Conservation (phyloP, 139 green algal genomes). For the Marvania coccoides region DNA sequence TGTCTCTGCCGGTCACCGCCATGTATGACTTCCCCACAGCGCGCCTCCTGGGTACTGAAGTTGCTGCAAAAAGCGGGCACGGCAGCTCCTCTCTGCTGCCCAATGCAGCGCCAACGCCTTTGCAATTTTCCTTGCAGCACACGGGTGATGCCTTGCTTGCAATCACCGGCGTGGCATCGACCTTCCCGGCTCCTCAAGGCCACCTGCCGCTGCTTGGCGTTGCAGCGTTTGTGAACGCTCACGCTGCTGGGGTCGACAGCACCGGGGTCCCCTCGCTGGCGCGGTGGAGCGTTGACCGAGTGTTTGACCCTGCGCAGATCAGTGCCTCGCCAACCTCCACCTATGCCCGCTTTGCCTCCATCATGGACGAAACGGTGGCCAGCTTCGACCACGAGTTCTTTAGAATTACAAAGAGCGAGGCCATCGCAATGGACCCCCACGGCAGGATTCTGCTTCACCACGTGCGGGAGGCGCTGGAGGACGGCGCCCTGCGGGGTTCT, state of each 20-base stretch:
- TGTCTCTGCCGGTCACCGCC: constrained; percentile 25
- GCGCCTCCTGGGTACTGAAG: not conserved
- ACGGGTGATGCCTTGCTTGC: not conserved
- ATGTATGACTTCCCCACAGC: constrained; percentile 58
- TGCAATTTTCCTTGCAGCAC: not conserved
- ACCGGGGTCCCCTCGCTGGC: not conserved
- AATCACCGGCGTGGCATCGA: not conserved
- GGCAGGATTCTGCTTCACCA: constrained; percentile 55
- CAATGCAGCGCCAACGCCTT: not conserved
- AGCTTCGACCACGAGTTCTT: constrained; percentile 58
- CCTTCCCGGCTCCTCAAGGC: not conserved
- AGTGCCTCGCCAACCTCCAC: not conserved
- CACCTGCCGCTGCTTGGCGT: not conserved
- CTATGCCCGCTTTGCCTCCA: constrained; percentile 53
- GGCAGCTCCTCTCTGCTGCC: not conserved
- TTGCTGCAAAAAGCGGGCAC: not conserved
- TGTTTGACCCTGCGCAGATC: not conserved
- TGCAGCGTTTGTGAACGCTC: not conserved
- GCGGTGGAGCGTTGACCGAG: not conserved
- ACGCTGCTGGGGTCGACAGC: not conserved
- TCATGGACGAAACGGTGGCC: constrained; percentile 31
- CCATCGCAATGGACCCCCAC: constrained; percentile 61
- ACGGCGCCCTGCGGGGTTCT: not conserved
- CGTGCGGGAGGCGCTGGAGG: constrained; percentile 11
- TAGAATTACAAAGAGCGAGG: constrained; percentile 38